These are phyloP conservation scores for Coelastrella sp. DNA, from an alignment of 139 green algal species.

Conservation along the genomic window DNA sequence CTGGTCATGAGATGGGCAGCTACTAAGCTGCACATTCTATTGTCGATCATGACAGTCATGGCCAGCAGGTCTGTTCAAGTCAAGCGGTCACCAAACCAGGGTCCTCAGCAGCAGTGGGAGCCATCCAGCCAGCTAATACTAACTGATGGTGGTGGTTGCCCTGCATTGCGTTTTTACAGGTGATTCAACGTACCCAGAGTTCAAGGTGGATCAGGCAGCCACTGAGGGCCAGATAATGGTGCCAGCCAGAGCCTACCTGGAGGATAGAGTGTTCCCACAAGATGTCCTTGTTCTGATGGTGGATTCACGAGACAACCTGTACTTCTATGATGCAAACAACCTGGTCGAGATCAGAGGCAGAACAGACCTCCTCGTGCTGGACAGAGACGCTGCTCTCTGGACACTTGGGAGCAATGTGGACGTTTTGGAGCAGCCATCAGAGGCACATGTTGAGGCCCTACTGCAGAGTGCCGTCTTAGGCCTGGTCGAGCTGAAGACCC, in stretches of 20 bases:
- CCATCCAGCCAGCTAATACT: not conserved
- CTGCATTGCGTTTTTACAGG: not conserved
- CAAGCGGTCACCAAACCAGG: not conserved
- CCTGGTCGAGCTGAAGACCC: not conserved
- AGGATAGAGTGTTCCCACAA: not conserved
- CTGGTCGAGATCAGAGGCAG: not conserved
- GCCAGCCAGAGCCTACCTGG: not conserved
- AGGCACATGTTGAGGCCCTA: not conserved
- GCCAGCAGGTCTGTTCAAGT: not conserved
- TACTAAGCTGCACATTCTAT: not conserved
- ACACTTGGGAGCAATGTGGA: not conserved
- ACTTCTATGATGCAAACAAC: not conserved
- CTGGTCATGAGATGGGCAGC: not conserved
- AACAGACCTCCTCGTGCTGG: not conserved
- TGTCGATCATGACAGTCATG: not conserved
- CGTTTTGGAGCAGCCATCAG: not conserved
- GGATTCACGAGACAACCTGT: not conserved
- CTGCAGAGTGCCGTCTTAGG: not conserved
- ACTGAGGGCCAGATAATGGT: not conserved
- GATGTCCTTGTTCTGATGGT: not conserved
- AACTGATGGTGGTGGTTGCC: not conserved
- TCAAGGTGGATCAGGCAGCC: not conserved
- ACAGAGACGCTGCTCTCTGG: not conserved
- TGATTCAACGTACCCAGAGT: not conserved
- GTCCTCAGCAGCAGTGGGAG: not conserved